phyloP scores from a whole-genome alignment of 2,329 filamentous ascomycete genomes.

The Epichloe gansuensis region DNA sequence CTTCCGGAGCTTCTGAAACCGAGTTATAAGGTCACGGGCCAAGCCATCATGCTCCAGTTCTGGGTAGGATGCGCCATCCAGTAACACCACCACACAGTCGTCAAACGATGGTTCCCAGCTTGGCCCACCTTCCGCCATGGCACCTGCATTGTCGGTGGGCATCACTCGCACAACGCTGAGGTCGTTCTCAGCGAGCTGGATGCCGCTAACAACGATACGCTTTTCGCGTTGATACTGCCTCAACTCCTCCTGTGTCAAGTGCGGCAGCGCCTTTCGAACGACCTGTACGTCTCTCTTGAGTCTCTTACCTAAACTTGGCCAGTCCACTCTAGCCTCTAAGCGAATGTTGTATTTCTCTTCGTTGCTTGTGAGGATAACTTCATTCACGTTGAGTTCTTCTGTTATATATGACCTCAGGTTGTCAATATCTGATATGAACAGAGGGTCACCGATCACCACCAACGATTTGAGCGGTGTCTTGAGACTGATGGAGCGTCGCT shows the following conservation, averaged over 20 bases:
- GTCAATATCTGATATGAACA: slow-evolving; percentile 55
- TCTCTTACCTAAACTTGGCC: slow-evolving; percentile 82
- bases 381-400: slow-evolving; percentile 65
- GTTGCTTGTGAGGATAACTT: slow-evolving; percentile 62
- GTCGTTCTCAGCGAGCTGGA: slow-evolving; percentile 45
- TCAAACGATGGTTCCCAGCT: slow-evolving; percentile 14
- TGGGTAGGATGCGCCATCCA: slow-evolving; percentile 61
- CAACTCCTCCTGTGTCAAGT: slow-evolving; percentile 60
- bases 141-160: not conserved
- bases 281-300: slow-evolving; percentile 78
- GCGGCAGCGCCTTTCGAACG: slow-evolving; percentile 72
- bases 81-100: slow-evolving; percentile 55
- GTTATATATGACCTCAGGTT: slow-evolving; percentile 55
- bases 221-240: slow-evolving; percentile 57
- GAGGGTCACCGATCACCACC: slow-evolving; percentile 67
- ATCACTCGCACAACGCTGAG: slow-evolving; percentile 28
- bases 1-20: not conserved
- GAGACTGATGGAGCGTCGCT: slow-evolving; percentile 62
- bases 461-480: slow-evolving; percentile 77
- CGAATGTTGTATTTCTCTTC: slow-evolving; percentile 74
- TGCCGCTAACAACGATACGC: slow-evolving; percentile 34
- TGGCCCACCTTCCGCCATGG: not conserved
- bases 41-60: slow-evolving; percentile 73
- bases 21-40: not conserved
- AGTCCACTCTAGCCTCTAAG: slow-evolving; percentile 76